Evolutionary conservation across 2,329 filamentous ascomycete species (phyloP).

Genomic region (Fusarium drepaniforme): DNA sequence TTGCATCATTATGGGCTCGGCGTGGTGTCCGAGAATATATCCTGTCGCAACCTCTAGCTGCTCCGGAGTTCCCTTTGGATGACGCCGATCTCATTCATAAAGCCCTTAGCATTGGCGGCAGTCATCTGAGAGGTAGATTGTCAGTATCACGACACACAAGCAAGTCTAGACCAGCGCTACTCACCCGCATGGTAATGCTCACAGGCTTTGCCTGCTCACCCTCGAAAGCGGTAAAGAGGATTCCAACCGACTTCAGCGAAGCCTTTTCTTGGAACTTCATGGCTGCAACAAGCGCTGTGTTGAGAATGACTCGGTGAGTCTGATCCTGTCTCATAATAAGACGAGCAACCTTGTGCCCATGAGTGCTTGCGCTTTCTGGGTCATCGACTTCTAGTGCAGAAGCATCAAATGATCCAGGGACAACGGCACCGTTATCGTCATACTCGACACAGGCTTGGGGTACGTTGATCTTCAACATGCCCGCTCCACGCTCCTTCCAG

Average conservation of each 20-base stretch:
- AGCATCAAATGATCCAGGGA: conserved; percentile 67
- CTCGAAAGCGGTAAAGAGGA: conserved; percentile 75
- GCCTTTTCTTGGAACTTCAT: conserved; percentile 86
- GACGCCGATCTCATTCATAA: conserved; percentile 62
- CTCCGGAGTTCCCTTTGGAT: conserved; percentile 64
- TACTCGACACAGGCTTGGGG: conserved; percentile 68
- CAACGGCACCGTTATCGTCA: conserved; percentile 62
- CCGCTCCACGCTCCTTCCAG: conserved; percentile 92
- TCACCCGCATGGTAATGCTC: conserved; percentile 72
- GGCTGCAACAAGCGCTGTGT: conserved; percentile 82
- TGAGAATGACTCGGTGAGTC: conserved; percentile 87
- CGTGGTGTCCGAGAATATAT: conserved; percentile 13
- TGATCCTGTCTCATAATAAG: conserved; percentile 94
- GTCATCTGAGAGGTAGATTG: conserved; percentile 59
- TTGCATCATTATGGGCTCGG: conserved; percentile 24
- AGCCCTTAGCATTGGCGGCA: conserved; percentile 64
- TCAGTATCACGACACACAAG: conserved; percentile 9
- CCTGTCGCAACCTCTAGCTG: conserved; percentile 43
- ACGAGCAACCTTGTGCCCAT: conserved; percentile 68
- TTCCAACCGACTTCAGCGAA: conserved; percentile 76
- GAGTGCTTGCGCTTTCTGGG: conserved; percentile 44
- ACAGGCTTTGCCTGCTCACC: conserved; percentile 66
- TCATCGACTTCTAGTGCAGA: conserved; percentile 63
- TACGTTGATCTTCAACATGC: conserved; percentile 87
- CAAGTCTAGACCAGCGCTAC: conserved; percentile 31